These are phyloP conservation scores for Westerdykella aurantiaca DNA, from an alignment of 2,329 filamentous ascomycete species.

Conservation along the genomic window DNA sequence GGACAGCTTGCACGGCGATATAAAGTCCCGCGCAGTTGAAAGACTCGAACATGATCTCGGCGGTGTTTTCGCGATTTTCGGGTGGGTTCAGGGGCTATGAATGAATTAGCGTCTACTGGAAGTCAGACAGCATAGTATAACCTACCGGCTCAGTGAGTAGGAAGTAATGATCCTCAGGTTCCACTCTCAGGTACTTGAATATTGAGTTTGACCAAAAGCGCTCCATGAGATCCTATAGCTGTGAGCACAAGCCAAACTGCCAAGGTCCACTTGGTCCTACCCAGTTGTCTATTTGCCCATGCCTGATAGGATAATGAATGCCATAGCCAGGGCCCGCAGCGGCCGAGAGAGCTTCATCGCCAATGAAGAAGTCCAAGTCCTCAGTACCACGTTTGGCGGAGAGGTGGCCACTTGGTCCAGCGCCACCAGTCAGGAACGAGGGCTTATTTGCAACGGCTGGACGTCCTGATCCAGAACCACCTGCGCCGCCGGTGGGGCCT, in stretches of 20 bases:
- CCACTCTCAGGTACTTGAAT: constrained; percentile 97
- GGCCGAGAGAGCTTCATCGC: constrained; percentile 86
- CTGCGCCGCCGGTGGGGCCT: constrained; percentile 62
- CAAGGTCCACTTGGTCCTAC: constrained; percentile 44
- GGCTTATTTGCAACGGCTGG: constrained; percentile 92
- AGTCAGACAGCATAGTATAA: constrained; percentile 3
- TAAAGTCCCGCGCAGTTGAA: constrained; percentile 99
- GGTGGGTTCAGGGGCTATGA: constrained; percentile 86
- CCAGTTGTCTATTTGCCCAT: constrained; percentile 99
- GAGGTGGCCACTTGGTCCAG: constrained; percentile 74
- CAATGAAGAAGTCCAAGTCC: constrained; percentile 97
- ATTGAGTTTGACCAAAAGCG: constrained; percentile 99
- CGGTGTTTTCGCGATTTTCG: constrained; percentile 97
- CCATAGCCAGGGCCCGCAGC: constrained; percentile 85
- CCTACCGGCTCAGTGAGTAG: constrained; percentile 91
- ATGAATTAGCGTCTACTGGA: constrained; percentile 8
- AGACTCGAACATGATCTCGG: constrained; percentile 99
- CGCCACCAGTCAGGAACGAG: constrained; percentile 86
- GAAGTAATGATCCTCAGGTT: constrained; percentile 98
- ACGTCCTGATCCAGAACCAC: constrained; percentile 76
- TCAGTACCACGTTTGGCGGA: constrained; percentile 92
- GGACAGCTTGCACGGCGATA: constrained; percentile 95
- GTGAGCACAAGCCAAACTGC: constrained; percentile 9
- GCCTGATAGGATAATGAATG: constrained; percentile 93
- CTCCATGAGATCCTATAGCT: constrained; percentile 86